Conservation (phyloP, 192 early-diverging fungal genomes). For the Backusella mclennaniae region DNA sequence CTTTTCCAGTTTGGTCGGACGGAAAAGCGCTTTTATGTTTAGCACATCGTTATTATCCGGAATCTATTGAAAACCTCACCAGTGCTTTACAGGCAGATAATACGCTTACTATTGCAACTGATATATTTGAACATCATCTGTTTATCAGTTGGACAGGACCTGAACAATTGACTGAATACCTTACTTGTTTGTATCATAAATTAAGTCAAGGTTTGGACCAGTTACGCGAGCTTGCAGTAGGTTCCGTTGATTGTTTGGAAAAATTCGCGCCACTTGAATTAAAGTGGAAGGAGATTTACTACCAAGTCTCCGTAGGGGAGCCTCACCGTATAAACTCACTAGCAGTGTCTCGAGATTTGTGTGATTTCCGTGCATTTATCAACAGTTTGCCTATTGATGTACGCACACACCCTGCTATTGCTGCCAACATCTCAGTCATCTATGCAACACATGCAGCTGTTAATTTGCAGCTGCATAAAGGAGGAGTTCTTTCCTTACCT, state of each 20-base stretch:
- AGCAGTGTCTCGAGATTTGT: conserved; percentile 4
- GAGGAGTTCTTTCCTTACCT: background rate
- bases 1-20: conserved; percentile 10
- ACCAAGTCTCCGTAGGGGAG: background rate
- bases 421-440: background rate
- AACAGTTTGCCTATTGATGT: background rate
- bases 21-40: conserved; percentile 7
- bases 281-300: conserved; percentile 3
- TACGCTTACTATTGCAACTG: background rate
- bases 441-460: conserved; percentile 13
- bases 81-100: background rate
- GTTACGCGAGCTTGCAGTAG: conserved; percentile 1
- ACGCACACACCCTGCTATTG: background rate
- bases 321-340: background rate
- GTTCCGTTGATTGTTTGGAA: background rate
- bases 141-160: background rate
- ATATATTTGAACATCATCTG: conserved; percentile 3
- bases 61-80: conserved; percentile 3
- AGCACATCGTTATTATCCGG: conserved; percentile 14
- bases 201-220: background rate
- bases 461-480: conserved; percentile 16
- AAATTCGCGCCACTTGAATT: conserved; percentile 7
- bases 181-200: background rate
- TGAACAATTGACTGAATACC: background rate
- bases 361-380: conserved; percentile 3